phyloP scores from a whole-genome alignment of 164 flowering plant genomes.

The Berberis vulgaris region DNA sequence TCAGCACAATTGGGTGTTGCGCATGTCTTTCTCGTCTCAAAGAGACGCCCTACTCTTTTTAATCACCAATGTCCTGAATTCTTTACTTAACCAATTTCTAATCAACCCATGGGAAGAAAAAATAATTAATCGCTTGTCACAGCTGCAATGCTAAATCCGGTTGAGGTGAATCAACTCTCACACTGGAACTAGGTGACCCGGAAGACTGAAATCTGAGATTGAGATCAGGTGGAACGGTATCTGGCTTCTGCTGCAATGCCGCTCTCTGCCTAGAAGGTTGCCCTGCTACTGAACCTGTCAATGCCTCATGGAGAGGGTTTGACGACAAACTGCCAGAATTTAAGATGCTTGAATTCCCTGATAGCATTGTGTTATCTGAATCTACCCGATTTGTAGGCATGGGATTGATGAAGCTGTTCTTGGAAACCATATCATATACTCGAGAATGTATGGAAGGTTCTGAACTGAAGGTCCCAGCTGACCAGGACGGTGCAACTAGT shows the following conservation, averaged over 20 bases:
- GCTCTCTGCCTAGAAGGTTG: conserved; percentile 24
- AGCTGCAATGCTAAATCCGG: conserved; percentile 76
- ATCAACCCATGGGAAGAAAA: neutral
- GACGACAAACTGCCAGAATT: conserved; percentile 11
- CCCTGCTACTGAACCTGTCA: conserved; percentile 7
- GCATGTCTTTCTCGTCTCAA: neutral
- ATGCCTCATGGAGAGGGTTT: conserved; percentile 9
- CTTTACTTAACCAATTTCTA: neutral
- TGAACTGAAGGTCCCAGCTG: conserved; percentile 9
- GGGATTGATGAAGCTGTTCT: conserved; percentile 13
- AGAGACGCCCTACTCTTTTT: neutral
- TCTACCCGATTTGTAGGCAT: conserved; percentile 8
- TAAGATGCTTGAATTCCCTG: conserved; percentile 13
- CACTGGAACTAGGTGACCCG: conserved; percentile 38
- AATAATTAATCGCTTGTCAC: conserved; percentile 16
- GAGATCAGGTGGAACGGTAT: conserved; percentile 44
- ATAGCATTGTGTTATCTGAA: conserved; percentile 14
- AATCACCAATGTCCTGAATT: neutral
- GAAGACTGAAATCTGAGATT: conserved; percentile 46
- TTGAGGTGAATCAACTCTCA: conserved; percentile 35
- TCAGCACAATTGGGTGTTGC: neutral
- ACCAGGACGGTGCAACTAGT: conserved; percentile 3
- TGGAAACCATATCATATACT: conserved; percentile 14
- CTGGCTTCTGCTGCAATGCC: conserved; percentile 20
- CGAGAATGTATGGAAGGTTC: conserved; percentile 19